phyloP scores from a whole-genome alignment of 2,329 filamentous ascomycete species.

The Balansia obtecta region DNA sequence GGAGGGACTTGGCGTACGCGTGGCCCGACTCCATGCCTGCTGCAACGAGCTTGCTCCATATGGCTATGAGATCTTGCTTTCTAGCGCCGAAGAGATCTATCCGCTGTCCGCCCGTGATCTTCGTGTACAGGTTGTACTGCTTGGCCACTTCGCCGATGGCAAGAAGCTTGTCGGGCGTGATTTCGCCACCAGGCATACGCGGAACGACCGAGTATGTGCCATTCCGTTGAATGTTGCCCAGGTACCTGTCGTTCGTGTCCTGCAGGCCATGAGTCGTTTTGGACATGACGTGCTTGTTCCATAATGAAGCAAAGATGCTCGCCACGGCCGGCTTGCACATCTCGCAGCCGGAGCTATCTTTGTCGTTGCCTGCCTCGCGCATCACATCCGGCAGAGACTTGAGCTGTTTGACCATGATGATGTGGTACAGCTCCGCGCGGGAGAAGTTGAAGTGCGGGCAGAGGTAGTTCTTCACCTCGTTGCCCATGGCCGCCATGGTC shows the following conservation, averaged over 20 bases:
- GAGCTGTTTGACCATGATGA: slow-evolving; percentile 70
- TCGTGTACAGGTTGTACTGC: slow-evolving; percentile 75
- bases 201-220: slow-evolving; percentile 85
- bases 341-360: slow-evolving; percentile 68
- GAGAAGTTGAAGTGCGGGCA: slow-evolving; percentile 78
- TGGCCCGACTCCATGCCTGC: slow-evolving; percentile 86
- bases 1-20: slow-evolving; percentile 77
- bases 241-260: slow-evolving; percentile 80
- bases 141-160: slow-evolving; percentile 74
- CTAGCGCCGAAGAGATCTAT: slow-evolving; percentile 89
- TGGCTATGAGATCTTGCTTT: slow-evolving; percentile 72
- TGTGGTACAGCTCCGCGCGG: slow-evolving; percentile 80
- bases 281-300: slow-evolving; percentile 74
- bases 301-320: slow-evolving; percentile 70
- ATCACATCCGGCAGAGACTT: slow-evolving; percentile 65
- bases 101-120: slow-evolving; percentile 83
- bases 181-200: slow-evolving; percentile 72
- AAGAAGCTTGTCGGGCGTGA: slow-evolving; percentile 75
- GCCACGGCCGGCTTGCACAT: slow-evolving; percentile 73
- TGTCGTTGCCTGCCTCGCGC: slow-evolving; percentile 61
- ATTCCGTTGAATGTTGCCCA: slow-evolving; percentile 84
- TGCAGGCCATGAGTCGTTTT: slow-evolving; percentile 60
- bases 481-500: slow-evolving; percentile 72
- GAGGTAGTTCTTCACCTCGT: slow-evolving; percentile 76
- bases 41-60: slow-evolving; percentile 70